These are phyloP conservation scores for Hemisphaericaspora xylofermentans DNA, from an alignment of 1,139 yeast species.

Conservation along the genomic window DNA sequence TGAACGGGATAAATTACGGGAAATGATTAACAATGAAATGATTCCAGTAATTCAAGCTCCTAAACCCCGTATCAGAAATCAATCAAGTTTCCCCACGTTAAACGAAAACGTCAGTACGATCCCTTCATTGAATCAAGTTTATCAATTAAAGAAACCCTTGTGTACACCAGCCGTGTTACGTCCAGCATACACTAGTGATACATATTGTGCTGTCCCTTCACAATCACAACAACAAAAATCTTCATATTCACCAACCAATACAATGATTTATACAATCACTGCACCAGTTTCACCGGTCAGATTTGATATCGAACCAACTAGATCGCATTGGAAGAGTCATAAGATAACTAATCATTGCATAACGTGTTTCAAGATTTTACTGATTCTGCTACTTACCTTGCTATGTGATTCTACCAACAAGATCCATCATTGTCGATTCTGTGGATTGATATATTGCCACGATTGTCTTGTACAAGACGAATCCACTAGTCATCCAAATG, in stretches of 20 bases:
- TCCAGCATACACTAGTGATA: constrained; percentile 20
- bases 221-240: neutral
- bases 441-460: constrained; percentile 41
- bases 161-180: constrained; percentile 45
- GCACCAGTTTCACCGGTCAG: constrained; percentile 2
- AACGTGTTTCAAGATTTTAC: constrained; percentile 41
- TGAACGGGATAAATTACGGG: constrained; percentile 5
- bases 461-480: constrained; percentile 29
- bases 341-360: constrained; percentile 38
- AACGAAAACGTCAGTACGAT: constrained; percentile 10
- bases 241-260: neutral
- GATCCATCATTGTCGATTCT: constrained; percentile 47
- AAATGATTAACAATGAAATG: constrained; percentile 15
- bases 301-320: constrained; percentile 33
- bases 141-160: constrained; percentile 40
- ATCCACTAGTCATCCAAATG: constrained; percentile 12
- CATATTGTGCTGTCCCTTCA: neutral
- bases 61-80: constrained; percentile 14
- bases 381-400: constrained; percentile 22
- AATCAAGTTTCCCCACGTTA: constrained; percentile 12
- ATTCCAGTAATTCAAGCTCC: neutral
- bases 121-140: constrained; percentile 24
- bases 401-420: constrained; percentile 10
- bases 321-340: constrained; percentile 44
- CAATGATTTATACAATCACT: constrained; percentile 5